Conservation (phyloP, 163 green algal genomes). For the Trebouxia gelatinosa region DNA sequence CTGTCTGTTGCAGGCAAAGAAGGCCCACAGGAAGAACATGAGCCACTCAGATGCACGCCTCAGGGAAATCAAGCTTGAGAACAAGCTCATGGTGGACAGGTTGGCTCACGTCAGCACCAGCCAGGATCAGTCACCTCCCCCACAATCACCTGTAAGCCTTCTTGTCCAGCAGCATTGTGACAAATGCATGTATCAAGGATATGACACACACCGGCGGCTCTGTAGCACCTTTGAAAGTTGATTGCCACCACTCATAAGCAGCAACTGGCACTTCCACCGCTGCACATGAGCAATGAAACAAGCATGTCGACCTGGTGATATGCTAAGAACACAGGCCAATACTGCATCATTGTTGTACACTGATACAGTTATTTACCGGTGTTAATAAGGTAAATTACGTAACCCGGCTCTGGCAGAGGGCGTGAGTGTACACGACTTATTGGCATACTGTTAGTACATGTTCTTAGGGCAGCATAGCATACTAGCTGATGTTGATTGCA, state of each 20-base stretch:
- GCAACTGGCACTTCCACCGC: too few relatives aligned
- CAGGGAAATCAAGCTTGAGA: slow-evolving; percentile 25
- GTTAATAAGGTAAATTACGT: too few relatives aligned
- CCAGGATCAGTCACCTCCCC: not conserved
- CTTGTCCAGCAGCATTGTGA: not conserved
- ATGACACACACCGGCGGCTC: too few relatives aligned
- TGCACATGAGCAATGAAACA: not conserved
- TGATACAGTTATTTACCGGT: too few relatives aligned
- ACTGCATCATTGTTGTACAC: too few relatives aligned
- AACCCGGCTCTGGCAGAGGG: too few relatives aligned
- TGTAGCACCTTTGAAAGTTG: not conserved
- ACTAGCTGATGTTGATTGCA: too few relatives aligned
- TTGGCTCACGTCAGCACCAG: slow-evolving; percentile 6
- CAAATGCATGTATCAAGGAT: not conserved
- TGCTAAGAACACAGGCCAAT: too few relatives aligned
- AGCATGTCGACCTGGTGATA: too few relatives aligned
- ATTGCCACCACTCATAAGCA: not conserved
- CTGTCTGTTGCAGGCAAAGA: slow-evolving; percentile 5
- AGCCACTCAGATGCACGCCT: slow-evolving; percentile 25
- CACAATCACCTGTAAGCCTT: not conserved
- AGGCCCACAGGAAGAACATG: slow-evolving; percentile 4
- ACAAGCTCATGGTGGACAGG: slow-evolving; percentile 22
- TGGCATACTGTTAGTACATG: too few relatives aligned
- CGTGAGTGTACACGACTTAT: too few relatives aligned
- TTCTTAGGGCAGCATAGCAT: too few relatives aligned